phyloP scores from a whole-genome alignment of 2,329 filamentous ascomycete species.

The Aspergillus chevalieri region DNA sequence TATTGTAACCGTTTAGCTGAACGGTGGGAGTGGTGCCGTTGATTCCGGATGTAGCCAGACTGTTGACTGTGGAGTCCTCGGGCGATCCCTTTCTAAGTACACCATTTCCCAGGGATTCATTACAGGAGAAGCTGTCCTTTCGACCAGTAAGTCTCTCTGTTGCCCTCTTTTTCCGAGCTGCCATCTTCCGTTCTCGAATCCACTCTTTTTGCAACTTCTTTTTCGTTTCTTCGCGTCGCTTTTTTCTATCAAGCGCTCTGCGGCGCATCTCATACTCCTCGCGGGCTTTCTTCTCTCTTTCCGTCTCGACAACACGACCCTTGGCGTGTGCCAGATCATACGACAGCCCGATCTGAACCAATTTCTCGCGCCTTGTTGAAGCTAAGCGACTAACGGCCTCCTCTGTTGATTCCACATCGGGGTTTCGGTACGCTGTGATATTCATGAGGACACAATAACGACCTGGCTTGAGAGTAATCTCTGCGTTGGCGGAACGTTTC shows the following conservation, averaged over 20 bases:
- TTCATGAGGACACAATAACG: constrained; percentile 71
- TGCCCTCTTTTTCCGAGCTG: constrained; percentile 25
- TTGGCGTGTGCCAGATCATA: constrained; percentile 45
- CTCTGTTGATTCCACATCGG: constrained; percentile 52
- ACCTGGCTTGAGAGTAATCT: constrained; percentile 67
- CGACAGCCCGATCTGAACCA: constrained; percentile 46
- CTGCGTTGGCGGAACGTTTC: constrained; percentile 68
- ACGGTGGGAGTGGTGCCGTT: constrained; percentile 22
- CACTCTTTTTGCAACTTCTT: constrained; percentile 36
- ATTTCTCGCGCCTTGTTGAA: constrained; percentile 62
- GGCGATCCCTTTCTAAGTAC: neutral
- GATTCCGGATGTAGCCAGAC: neutral
- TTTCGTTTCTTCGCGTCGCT: constrained; percentile 33
- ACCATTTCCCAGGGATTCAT: neutral
- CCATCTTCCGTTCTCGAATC: constrained; percentile 34
- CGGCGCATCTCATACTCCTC: constrained; percentile 32
- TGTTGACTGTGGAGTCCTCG: neutral
- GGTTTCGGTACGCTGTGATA: constrained; percentile 59
- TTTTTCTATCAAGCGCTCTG: constrained; percentile 28
- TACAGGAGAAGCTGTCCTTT: neutral
- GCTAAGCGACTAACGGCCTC: constrained; percentile 62
- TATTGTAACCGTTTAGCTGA: constrained; percentile 21
- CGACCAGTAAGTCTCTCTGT: constrained; percentile 18
- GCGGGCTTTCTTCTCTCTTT: constrained; percentile 28
- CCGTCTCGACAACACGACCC: constrained; percentile 35